Evolutionary conservation across 2,329 filamentous ascomycete species (phyloP), one percentile per base, ranked within the genome.

Genomic region (Hypomyces perniciosus): DNA sequence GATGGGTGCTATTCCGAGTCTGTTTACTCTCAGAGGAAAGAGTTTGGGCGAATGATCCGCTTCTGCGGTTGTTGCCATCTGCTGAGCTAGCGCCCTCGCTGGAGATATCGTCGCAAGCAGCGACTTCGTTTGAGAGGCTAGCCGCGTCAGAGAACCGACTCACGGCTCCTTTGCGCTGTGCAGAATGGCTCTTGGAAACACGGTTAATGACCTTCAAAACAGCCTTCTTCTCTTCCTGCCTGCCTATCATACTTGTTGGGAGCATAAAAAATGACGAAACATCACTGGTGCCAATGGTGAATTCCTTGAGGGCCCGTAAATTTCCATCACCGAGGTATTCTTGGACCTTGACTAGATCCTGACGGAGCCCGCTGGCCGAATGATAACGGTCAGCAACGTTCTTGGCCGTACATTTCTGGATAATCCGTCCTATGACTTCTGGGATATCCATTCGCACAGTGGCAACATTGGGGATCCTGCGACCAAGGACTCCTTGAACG

Each of bases 261-360:
- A 96, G 77, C 58, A 90, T 86, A 69, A 96, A 96, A 63, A 95
- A 93, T 4, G 90, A 95, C 1, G 90, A 95, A 0, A 96, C 83
- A 66, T 97, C 92, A 52, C 84, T 88, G n/a, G 84, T 81, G 9
- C 82, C 91, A 53, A 95, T 84, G 56, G 81, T 77, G 75, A 89
- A 95, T 37, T 85, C 78, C 53, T 82, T 83, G 48, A 96, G 72
- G 1, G 84, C 83, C 47, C 80, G 72, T 54, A 79, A 77, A 59
- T 96, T 85, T 13, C 90, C 91, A 59, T 90, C 82, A 4, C 80
- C 82, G 6, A 96, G 73, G 35, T 92, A 77, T 56, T 85, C 79
- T 56, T 88, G 84, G 5, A 96, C 83, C 60, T 84, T 78, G 46
- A 83, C 68, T 45, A 97, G 71, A 64, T 97, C 92, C 61, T 88